Percentiles rank a stretch among this genome's conserved stretches.
Conservation (phyloP, 73 alveolate genomes). For the Uronychia binucleata region DNA sequence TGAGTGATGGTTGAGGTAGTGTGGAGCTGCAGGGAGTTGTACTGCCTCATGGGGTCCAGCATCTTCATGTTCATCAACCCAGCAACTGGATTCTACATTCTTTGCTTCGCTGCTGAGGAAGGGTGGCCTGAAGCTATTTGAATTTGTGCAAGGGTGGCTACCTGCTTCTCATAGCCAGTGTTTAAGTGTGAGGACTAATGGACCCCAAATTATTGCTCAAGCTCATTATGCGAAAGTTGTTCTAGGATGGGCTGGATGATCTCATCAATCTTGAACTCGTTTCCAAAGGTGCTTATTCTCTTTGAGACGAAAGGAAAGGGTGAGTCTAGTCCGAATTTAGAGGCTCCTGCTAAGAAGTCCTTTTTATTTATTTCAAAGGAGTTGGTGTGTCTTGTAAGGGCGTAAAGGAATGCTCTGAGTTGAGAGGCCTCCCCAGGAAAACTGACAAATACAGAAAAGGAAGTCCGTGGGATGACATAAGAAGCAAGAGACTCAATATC, state of each 20-base stretch:
- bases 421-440: slow-evolving; percentile 35
- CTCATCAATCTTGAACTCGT: slow-evolving; percentile 46
- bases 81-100: not conserved
- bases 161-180: not conserved
- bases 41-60: not conserved
- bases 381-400: slow-evolving; percentile 48
- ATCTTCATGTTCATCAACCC: not conserved
- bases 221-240: slow-evolving; percentile 8
- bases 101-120: not conserved
- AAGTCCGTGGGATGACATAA: slow-evolving; percentile 2
- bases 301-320: slow-evolving; percentile 62
- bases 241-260: slow-evolving; percentile 1
- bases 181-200: not conserved
- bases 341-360: slow-evolving; percentile 54
- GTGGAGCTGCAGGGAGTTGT: not conserved
- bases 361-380: slow-evolving; percentile 32
- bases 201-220: not conserved
- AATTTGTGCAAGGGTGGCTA: not conserved
- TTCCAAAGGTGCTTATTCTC: slow-evolving; percentile 42
- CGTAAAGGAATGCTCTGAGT: slow-evolving; percentile 58
- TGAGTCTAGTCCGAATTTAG: slow-evolving; percentile 58
- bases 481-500: slow-evolving; percentile 23
- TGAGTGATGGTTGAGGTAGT: not conserved
- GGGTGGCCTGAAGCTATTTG: not conserved
- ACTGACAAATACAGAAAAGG: slow-evolving; percentile 36